Evolutionary conservation across 1,139 yeast genomes (phyloP), one percentile per base, ranked within the genome.

Genomic region (Geotrichum armillariae): DNA sequence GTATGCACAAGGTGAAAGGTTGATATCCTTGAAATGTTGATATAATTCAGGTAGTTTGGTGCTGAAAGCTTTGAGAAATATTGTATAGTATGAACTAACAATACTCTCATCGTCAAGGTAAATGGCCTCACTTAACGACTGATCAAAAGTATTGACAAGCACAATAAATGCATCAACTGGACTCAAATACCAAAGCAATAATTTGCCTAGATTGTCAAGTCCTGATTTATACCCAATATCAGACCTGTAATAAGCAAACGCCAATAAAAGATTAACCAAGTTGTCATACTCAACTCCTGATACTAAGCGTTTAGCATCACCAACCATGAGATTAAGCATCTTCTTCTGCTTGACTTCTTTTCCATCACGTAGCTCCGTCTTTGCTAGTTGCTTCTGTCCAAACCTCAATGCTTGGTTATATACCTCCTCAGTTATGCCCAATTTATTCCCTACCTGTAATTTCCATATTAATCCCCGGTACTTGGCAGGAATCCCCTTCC

Each of bases 401-500:
- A 58, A 46, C 4, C 36, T 44, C 21, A 66, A 49, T 20, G 66
- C 59, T 3, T 51, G 44, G 6, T 49, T 54, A 40, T 62, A 60
- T 2, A 59, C 46, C 1, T 55, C 53, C 3, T 56, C 37, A 5
- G 62, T 52, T 23, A 70, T 51, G 3, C 58, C 52, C 36, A 65
- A 60, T n/a, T 62, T 57, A 51, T 71, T 72, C 11, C 79, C 78
- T 31, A 77, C 67, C 47, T 72, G 73, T 42, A 65, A 65, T 55
- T 68, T 65, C 91, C 91, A 84, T 4, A 83, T 69, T 12, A 64
- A 64, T 6, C 71, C 65, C 41, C 91, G 68, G 17, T 74, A 62
- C 35, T 63, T 60, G n/a, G 67, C 52, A 2, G 88, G 84, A 1
- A 84, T 66, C 1, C 88, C 88, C 47, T 86, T 68, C 88, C 89